Evolutionary conservation across 176 grass and related monocot genomes (phyloP).

Genomic region (Phyllostachys edulis): DNA sequence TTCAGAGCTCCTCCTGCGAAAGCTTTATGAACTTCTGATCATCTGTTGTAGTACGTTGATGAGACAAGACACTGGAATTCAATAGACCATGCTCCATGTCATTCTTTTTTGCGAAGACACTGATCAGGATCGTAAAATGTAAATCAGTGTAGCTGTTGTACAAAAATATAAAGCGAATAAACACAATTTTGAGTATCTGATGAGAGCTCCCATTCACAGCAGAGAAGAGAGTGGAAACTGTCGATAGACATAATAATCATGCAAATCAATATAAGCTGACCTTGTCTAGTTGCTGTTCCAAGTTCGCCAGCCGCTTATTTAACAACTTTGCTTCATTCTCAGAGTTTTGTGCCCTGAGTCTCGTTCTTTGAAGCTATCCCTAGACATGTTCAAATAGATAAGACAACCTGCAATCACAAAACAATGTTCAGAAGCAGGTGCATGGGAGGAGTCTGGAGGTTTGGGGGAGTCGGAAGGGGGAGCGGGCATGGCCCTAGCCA

Average conservation of each 20-base stretch:
- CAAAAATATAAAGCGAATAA: slow-evolving; percentile 34
- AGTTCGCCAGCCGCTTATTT: slow-evolving; percentile 52
- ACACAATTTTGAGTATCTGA: background rate
- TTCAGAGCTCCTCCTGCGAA: slow-evolving; percentile 70
- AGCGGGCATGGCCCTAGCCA: no score
- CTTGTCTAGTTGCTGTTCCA: slow-evolving; percentile 66
- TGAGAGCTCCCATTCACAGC: slow-evolving; percentile 1
- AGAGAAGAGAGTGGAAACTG: slow-evolving; percentile 12
- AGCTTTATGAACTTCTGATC: slow-evolving; percentile 80
- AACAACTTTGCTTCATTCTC: slow-evolving; percentile 68
- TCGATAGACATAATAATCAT: background rate
- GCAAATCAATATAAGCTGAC: slow-evolving; percentile 41
- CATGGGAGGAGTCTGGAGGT: no score
- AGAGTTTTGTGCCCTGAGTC: slow-evolving; percentile 67
- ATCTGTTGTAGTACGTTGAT: slow-evolving; percentile 49
- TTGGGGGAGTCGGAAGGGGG: no score
- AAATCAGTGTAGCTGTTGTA: slow-evolving; percentile 23
- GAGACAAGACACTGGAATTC: slow-evolving; percentile 39
- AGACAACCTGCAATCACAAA: slow-evolving; percentile 22
- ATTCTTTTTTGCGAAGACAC: slow-evolving; percentile 61
- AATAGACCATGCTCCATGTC: slow-evolving; percentile 52
- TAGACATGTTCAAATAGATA: slow-evolving; percentile 27
- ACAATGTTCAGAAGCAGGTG: slow-evolving; percentile 24
- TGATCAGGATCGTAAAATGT: slow-evolving; percentile 43
- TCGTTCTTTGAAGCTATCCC: slow-evolving; percentile 67